Evolutionary conservation across 371 early-diverging fungal genomes (phyloP), one percentile per base, ranked within the genome.

Genomic region (Mortierella polycephala): DNA sequence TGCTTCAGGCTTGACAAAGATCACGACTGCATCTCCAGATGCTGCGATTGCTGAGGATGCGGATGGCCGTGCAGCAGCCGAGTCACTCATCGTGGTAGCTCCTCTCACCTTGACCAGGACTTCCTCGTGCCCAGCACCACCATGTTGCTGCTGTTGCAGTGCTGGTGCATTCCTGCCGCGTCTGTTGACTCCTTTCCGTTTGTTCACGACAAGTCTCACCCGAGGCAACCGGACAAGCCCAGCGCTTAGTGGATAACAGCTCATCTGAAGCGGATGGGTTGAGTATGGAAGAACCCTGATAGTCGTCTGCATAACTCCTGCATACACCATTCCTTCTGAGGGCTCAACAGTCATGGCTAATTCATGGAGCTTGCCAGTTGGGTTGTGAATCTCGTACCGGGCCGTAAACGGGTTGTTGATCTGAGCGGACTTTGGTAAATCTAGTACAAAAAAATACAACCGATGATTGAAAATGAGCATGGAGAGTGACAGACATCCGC

Each of bases 321-420:
- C 83, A 74, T 90, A 92, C 1, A 91, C 91, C 82, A 92, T 92
- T 42, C 88, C 90, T 11, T 93, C 94, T 23, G 90, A 85, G 0
- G 89, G 71, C 57, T 92, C 93, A n/a, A 92, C 84, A 0, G 85
- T 74, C 42, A 86, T 84, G 11, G 81, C 71, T 54, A 91, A 83
- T 44, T 92, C 91, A 10, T 85, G 83, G 8, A 89, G 46, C 16
- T 80, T 80, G 14, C 84, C 68, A 1, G 91, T 87, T 0, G 90
- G 85, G 61, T 93, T 93, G 61, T 90, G 79, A n/a, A 93, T 62
- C 16, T 73, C 75, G 74, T 90, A 90, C 7, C 83, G 67, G 20
- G 90, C 67, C 0, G 89, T 87, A 71, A 92, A 89, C 0, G 90
- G 91, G 42, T 81, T 83, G 7, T 88, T 88, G 10, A 91, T 82